Evolutionary conservation across 306 rosid genomes (phyloP), one percentile per base, ranked within the genome.

Genomic region (Quercus parvula): DNA sequence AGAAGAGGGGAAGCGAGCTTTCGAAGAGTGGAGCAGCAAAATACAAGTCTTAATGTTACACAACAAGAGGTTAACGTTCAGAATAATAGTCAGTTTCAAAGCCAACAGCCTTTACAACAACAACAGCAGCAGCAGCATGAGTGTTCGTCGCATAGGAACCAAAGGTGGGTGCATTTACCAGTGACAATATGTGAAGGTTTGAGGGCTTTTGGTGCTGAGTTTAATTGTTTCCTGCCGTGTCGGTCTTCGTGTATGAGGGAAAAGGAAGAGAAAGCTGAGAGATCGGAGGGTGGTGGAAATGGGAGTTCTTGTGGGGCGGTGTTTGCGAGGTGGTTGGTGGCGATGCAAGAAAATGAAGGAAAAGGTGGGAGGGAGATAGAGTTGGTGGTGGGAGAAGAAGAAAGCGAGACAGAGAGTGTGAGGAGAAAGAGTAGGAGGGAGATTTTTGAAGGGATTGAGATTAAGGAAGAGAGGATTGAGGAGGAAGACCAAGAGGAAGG

Each of bases 151-250:
- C 92, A 89, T 57, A 79, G 97, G 75, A 90, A 88, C 61, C 97
- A 91, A 78, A 87, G 86, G 75, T 93, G 99, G 99, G 95, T 91
- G 77, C 98, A 94, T 84, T 81, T 94, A 19, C 98, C 98, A 11
- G 57, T 94, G 67, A 90, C 98, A 15, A 90, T 95, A 71, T 95
- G 99, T 44, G 99, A 95, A 25, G 97, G 98, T 54, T 77, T 95
- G 80, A 89, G 89, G 78, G 84, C 86, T 25, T 86, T 88, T 51
- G 89, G 94, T 14, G 78, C 91, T 2, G 97, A 95, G 86, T 87
- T 95, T n/a, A 93, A 81, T 75, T 95, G 99, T 74, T 85, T 95
- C 72, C 77, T 95, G 33, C 99, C 99, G 30, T 93, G 97, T 56
- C 85, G 90, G 77, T 90, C 98, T 49, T 85, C 94, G 41, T 91